phyloP scores from a whole-genome alignment of 768 basidiomycete genomes.

The Tubosaeta brunneosetosa region DNA sequence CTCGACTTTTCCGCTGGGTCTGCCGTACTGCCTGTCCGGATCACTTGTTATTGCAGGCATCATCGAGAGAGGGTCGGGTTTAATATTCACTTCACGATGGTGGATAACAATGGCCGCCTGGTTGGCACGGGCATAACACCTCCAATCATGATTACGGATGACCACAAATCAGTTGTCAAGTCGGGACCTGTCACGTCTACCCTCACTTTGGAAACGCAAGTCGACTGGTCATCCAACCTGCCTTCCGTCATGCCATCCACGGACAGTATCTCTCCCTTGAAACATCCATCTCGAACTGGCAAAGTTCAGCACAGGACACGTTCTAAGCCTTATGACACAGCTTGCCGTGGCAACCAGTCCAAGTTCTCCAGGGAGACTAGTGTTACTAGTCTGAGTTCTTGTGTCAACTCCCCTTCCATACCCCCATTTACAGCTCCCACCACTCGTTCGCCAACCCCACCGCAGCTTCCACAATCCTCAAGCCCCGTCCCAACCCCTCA shows the following conservation, averaged over 20 bases:
- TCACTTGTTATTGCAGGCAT: slow-evolving; percentile 98
- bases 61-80: slow-evolving; percentile 97
- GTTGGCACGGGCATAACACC: slow-evolving; percentile 79
- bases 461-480: slow-evolving; percentile 15
- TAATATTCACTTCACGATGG: slow-evolving; percentile 82
- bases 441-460: slow-evolving; percentile 30
- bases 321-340: slow-evolving; percentile 64
- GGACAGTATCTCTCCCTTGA: slow-evolving; percentile 41
- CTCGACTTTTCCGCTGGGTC: slow-evolving; percentile 88
- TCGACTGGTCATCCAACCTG: slow-evolving; percentile 47
- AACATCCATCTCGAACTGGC: slow-evolving; percentile 41
- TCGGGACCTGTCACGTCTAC: slow-evolving; percentile 24
- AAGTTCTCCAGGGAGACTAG: slow-evolving; percentile 57
- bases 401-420: slow-evolving; percentile 41
- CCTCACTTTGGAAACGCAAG: slow-evolving; percentile 36
- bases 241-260: slow-evolving; percentile 15
- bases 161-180: slow-evolving; percentile 79
- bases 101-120: slow-evolving; percentile 71
- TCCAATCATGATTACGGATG: slow-evolving; percentile 98
- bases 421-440: slow-evolving; percentile 30
- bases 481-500: slow-evolving; percentile 13
- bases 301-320: slow-evolving; percentile 53
- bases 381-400: slow-evolving; percentile 46
- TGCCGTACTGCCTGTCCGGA: slow-evolving; percentile 84
- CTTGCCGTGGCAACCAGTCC: slow-evolving; percentile 26